Evolutionary conservation across 257 asterid species (phyloP).

Genomic region (Forsythia suspensa): DNA sequence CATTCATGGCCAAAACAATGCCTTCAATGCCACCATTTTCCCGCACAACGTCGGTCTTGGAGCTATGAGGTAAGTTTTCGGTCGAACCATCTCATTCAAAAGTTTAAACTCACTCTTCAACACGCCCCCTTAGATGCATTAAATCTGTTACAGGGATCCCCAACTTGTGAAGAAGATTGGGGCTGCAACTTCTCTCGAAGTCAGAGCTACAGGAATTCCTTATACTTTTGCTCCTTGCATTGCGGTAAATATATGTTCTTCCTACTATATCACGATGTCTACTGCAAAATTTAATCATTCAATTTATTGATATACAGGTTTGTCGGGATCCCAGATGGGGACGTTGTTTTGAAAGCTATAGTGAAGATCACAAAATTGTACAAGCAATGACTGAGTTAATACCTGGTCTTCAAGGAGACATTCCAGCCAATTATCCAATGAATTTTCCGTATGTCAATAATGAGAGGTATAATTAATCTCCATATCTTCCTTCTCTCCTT

Average conservation of each 20-base stretch:
- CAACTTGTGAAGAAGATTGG: slow-evolving; percentile 38
- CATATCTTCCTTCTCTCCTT: neutral
- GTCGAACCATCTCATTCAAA: neutral
- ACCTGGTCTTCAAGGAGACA: slow-evolving; percentile 38
- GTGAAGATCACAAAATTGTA: slow-evolving; percentile 36
- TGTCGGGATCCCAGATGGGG: slow-evolving; percentile 38
- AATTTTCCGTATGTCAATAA: slow-evolving; percentile 30
- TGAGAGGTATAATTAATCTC: slow-evolving; percentile 27
- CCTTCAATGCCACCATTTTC: slow-evolving; percentile 23
- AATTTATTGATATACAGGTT: neutral
- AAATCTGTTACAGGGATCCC: slow-evolving; percentile 30
- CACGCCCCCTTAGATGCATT: neutral
- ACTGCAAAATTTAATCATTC: neutral
- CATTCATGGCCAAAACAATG: slow-evolving; percentile 29
- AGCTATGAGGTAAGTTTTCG: slow-evolving; percentile 9
- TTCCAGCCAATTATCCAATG: slow-evolving; percentile 16
- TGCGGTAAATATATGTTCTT: slow-evolving; percentile 28
- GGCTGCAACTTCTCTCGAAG: slow-evolving; percentile 46
- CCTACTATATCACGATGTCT: neutral
- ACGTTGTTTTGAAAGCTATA: slow-evolving; percentile 42
- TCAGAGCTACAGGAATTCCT: slow-evolving; percentile 46
- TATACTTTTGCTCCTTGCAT: slow-evolving; percentile 45
- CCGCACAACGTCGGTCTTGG: slow-evolving; percentile 36
- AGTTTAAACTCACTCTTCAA: too few species aligned
- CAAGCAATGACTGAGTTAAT: slow-evolving; percentile 29